Conservation (phyloP, 345 rosid genomes). For the Hypericum perforatum region DNA sequence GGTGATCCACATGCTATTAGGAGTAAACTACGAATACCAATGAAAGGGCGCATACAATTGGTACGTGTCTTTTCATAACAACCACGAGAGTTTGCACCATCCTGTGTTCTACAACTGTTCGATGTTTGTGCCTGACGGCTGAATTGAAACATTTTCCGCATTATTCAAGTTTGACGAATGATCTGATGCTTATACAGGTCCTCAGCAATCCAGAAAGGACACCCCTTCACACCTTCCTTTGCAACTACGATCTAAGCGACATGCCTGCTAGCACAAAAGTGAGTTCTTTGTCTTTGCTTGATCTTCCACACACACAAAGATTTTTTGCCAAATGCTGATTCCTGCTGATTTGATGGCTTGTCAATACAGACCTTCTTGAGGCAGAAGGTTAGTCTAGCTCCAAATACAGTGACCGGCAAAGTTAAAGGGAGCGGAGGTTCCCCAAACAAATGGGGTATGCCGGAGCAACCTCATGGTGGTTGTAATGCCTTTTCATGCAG, state of each 20-base stretch:
- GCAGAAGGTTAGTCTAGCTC: slow-evolving; percentile 67
- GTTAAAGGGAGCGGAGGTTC: slow-evolving; percentile 21
- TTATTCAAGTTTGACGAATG: background rate
- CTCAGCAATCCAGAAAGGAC: slow-evolving; percentile 98
- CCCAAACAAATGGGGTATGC: slow-evolving; percentile 15
- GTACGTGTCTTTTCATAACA: slow-evolving; percentile 28
- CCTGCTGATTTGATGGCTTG: slow-evolving; percentile 7
- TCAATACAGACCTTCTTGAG: slow-evolving; percentile 74
- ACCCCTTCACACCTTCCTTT: slow-evolving; percentile 85
- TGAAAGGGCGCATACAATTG: slow-evolving; percentile 95
- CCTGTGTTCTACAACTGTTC: background rate
- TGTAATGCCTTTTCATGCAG: slow-evolving; percentile 11
- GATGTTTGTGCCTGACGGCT: background rate
- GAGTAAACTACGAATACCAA: slow-evolving; percentile 63
- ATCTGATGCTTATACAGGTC: slow-evolving; percentile 40
- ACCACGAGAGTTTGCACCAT: background rate
- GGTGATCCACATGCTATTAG: slow-evolving; percentile 55
- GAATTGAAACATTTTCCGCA: background rate
- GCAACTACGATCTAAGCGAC: slow-evolving; percentile 91
- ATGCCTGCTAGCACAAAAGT: slow-evolving; percentile 91
- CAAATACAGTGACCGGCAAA: slow-evolving; percentile 14
- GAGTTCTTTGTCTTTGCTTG: slow-evolving; percentile 4
- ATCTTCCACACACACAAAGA: background rate
- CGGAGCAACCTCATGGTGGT: slow-evolving; percentile 6
- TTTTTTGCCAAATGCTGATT: background rate